Percentiles rank a stretch among this genome's conserved stretches.
phyloP scores from a whole-genome alignment of 2,329 filamentous ascomycete genomes.

The Tolypocladium pustulatum region DNA sequence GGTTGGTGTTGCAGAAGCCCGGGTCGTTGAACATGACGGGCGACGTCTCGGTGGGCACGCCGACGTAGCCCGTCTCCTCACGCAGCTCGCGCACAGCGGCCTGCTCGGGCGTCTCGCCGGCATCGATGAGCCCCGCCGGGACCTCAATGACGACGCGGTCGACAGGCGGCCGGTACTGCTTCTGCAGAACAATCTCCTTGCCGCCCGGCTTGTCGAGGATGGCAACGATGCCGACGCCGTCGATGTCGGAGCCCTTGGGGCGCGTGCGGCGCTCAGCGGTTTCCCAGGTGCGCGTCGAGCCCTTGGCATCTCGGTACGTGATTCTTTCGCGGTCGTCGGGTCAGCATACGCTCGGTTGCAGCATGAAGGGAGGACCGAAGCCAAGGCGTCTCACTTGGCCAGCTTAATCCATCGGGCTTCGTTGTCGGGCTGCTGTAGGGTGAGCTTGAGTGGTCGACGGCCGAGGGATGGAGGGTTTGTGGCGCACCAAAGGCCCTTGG shows the following conservation, averaged over 20 bases:
- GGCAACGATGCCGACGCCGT: constrained; percentile 64
- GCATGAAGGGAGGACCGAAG: neutral
- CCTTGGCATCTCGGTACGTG: constrained; percentile 53
- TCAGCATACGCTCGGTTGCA: neutral
- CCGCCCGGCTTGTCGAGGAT: constrained; percentile 47
- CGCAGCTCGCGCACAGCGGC: constrained; percentile 53
- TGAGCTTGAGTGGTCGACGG: neutral
- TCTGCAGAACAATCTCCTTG: constrained; percentile 51
- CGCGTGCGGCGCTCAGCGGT: constrained; percentile 62
- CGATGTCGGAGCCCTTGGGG: constrained; percentile 49
- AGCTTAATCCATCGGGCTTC: constrained; percentile 53
- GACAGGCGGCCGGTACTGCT: constrained; percentile 55
- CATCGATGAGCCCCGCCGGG: constrained; percentile 54
- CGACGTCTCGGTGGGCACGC: constrained; percentile 42
- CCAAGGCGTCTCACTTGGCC: constrained; percentile 33
- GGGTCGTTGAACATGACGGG: constrained; percentile 59
- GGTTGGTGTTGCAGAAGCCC: constrained; percentile 57
- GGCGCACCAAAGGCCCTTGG: constrained; percentile 32
- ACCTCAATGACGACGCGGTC: constrained; percentile 51
- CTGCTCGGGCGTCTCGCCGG: constrained; percentile 48
- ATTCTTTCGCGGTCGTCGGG: constrained; percentile 27
- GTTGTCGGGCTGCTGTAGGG: constrained; percentile 25
- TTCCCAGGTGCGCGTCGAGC: constrained; percentile 55
- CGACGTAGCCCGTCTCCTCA: constrained; percentile 59
- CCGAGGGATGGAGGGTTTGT: neutral